These are phyloP conservation scores for Pulicaria dysenterica DNA, from an alignment of 129 eudicot species.

Conservation along the genomic window DNA sequence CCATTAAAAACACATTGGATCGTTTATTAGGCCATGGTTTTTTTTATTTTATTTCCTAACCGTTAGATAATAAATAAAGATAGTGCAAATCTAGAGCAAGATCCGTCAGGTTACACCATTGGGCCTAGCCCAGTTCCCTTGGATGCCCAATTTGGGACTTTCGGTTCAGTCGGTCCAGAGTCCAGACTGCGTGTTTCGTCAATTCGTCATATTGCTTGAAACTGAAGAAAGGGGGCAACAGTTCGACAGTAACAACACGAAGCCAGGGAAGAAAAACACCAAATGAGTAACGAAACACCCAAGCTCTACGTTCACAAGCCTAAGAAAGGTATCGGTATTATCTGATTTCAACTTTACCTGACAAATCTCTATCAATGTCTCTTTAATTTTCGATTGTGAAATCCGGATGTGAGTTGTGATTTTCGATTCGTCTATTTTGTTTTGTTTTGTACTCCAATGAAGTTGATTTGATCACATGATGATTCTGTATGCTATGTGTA, in stretches of 20 bases:
- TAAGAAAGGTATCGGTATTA: constrained; percentile 56
- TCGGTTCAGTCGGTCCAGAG: too few relatives aligned
- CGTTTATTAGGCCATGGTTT: too few relatives aligned
- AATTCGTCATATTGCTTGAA: constrained; percentile 1
- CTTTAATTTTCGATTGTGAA: not conserved
- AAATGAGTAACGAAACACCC: constrained; percentile 54
- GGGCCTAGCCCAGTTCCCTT: constrained; percentile 11
- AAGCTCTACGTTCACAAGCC: constrained; percentile 67
- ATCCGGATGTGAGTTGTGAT: not conserved
- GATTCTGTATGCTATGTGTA: constrained; percentile 12
- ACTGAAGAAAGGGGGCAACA: constrained; percentile 13
- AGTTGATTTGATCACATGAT: constrained; percentile 14
- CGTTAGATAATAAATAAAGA: too few relatives aligned
- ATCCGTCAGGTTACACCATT: too few relatives aligned
- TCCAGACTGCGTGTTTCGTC: not conserved
- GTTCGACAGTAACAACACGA: not conserved
- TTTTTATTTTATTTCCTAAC: too few relatives aligned
- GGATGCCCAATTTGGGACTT: constrained; percentile 1
- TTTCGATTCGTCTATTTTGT: not conserved
- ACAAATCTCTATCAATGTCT: not conserved
- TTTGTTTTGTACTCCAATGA: not conserved
- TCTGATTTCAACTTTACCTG: not conserved
- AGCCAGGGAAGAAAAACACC: constrained; percentile 9
- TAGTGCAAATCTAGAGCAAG: too few relatives aligned
- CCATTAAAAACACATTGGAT: too few relatives aligned